phyloP scores from a whole-genome alignment of 768 basidiomycete species.

The Suillus subluteus region DNA sequence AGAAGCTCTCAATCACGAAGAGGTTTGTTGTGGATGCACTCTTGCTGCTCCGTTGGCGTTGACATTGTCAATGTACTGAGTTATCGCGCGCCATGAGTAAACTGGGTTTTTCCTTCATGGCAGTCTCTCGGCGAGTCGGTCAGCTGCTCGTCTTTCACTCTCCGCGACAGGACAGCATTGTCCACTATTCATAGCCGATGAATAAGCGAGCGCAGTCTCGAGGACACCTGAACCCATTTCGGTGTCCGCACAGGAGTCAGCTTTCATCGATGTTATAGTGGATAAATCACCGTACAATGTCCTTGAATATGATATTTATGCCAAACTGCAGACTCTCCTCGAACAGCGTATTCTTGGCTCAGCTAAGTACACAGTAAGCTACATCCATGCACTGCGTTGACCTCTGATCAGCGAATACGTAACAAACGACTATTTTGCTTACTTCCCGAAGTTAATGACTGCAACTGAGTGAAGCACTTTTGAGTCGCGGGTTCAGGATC shows the following conservation, averaged over 20 bases:
- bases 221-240: conserved; percentile 91
- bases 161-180: conserved; percentile 23
- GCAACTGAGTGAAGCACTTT: conserved; percentile 76
- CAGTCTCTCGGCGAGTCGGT: no score
- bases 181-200: no score
- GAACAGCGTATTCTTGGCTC: conserved; percentile 87
- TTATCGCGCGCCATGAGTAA: no score
- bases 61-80: no score
- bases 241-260: conserved; percentile 58
- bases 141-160: no score
- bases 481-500: conserved; percentile 69
- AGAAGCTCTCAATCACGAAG: no score
- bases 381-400: conserved; percentile 99
- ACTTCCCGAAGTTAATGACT: conserved; percentile 93
- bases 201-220: conserved; percentile 88
- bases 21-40: no score
- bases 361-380: conserved; percentile 89
- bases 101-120: no score
- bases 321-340: conserved; percentile 74
- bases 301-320: conserved; percentile 87
- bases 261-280: conserved; percentile 2
- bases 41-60: no score
- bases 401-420: neutral
- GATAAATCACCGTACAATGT: conserved; percentile 62
- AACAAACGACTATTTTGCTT: conserved; percentile 34